These are phyloP conservation scores for Lactifluus volemus DNA, from an alignment of 768 basidiomycete genomes.

Conservation along the genomic window DNA sequence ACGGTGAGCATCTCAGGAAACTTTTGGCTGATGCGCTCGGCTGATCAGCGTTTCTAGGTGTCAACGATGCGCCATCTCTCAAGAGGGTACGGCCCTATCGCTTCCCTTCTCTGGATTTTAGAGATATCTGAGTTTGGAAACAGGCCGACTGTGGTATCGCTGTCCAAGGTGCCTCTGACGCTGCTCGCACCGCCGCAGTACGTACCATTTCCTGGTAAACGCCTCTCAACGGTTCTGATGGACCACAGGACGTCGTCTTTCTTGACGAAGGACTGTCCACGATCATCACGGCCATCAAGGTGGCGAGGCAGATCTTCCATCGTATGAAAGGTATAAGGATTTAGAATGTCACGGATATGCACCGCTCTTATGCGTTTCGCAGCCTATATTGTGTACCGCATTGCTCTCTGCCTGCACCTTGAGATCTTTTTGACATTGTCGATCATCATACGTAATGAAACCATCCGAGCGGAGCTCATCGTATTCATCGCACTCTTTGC, in stretches of 20 bases:
- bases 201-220: not conserved
- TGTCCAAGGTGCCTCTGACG: conserved; percentile 36
- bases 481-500: conserved; percentile 39
- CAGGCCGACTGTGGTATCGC: conserved; percentile 32
- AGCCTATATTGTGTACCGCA: conserved; percentile 42
- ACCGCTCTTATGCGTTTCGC: conserved; percentile 25
- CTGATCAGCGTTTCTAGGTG: conserved; percentile 11
- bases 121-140: not conserved
- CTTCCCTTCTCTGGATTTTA: conserved; percentile 7
- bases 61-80: conserved; percentile 30
- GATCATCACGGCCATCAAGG: conserved; percentile 39
- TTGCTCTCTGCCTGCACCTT: conserved; percentile 41
- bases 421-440: conserved; percentile 39
- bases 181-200: conserved; percentile 32
- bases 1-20: conserved; percentile 21
- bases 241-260: conserved; percentile 34
- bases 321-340: conserved; percentile 33
- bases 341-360: not conserved
- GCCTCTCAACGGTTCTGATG: not conserved
- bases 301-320: conserved; percentile 42
- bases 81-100: conserved; percentile 21
- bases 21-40: not conserved
- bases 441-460: conserved; percentile 39
- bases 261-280: conserved; percentile 37
- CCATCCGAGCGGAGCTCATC: conserved; percentile 39